Evolutionary conservation across 208 protist genomes (phyloP), one percentile per base, ranked within the genome.

Genomic region (Acanthamoeba royreba): DNA sequence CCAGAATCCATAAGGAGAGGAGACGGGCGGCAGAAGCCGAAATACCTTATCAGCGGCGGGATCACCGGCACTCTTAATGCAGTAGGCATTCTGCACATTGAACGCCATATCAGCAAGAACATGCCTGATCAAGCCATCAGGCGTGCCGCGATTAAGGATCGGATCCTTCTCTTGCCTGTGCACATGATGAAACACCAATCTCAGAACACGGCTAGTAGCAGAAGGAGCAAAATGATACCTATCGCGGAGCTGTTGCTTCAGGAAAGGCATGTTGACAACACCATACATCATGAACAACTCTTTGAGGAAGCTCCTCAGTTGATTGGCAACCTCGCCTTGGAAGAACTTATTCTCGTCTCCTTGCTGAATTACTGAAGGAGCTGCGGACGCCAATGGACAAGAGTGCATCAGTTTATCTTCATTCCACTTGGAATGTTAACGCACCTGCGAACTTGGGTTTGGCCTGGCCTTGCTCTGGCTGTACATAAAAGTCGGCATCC

Each of bases 261-360:
- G 35, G 58, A 47, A 92, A 28, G 45, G 53, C 52, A 74, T 49
- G 86, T 92, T 92, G 17, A 66, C 17, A 9, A 92, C 86, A 28
- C 86, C 86, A 42, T 77, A 74, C 8, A 35, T 74, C n/a, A 5
- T 74, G 86, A 92, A 92, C 86, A 92, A 28, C n/a, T 92, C 86
- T 43, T 77, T 42, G 8, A 92, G 61, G 11, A 92, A 89, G 28
- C 45, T 28, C 86, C 33, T 4, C 55, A 92, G 25, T 2, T 31
- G 86, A 28, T 25, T 31, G 8, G 58, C 86, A 28, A 92, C 86
- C 31, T 66, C 86, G 35, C 86, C 86, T 7, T 28, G 9, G 5
- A 53, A 88, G 69, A 81, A 81, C 3, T 33, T 7, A 17, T 88
- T 81, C 69, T 81, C 69, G 5, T 81, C 69, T 8, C 47, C 69